Percentiles rank a stretch among this genome's conserved stretches.
Conservation (phyloP, 441 rosid genomes). For the Pelargonium cotyledonis region DNA sequence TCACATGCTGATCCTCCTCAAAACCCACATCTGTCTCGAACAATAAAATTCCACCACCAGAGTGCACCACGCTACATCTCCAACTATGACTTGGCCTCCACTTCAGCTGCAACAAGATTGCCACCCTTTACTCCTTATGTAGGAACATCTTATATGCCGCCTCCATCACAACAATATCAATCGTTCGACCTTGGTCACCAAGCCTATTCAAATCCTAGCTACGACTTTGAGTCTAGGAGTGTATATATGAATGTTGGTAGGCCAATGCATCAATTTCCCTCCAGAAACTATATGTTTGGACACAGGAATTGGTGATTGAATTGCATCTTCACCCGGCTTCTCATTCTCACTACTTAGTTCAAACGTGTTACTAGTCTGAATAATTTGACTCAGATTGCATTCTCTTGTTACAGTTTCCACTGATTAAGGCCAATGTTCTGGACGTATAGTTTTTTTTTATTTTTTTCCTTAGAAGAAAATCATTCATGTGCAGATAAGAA, state of each 20-base stretch:
- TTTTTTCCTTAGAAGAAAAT: no score
- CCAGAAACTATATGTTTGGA: conserved; percentile 12
- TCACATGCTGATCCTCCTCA: conserved; percentile 22
- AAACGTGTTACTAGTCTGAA: no score
- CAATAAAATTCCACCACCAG: conserved; percentile 23
- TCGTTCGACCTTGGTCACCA: conserved; percentile 20
- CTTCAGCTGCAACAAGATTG: conserved; percentile 28
- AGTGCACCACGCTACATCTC: conserved; percentile 18
- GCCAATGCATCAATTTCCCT: neutral
- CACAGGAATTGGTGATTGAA: conserved; percentile 4
- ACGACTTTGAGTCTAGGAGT: conserved; percentile 20
- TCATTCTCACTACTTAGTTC: no score
- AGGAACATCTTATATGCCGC: conserved; percentile 14
- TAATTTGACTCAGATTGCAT: no score
- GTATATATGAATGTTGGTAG: conserved; percentile 15
- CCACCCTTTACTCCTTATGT: conserved; percentile 23
- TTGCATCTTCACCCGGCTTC: neutral
- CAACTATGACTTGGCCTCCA: conserved; percentile 23
- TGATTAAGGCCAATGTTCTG: no score
- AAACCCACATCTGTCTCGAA: conserved; percentile 16
- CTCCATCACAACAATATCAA: conserved; percentile 19
- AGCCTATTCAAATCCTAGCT: conserved; percentile 19
- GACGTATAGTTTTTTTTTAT: no score
- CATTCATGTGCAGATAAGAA: no score
- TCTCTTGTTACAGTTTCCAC: no score